Conservation (phyloP, 306 rosid genomes). For the Cicer judaicum region DNA sequence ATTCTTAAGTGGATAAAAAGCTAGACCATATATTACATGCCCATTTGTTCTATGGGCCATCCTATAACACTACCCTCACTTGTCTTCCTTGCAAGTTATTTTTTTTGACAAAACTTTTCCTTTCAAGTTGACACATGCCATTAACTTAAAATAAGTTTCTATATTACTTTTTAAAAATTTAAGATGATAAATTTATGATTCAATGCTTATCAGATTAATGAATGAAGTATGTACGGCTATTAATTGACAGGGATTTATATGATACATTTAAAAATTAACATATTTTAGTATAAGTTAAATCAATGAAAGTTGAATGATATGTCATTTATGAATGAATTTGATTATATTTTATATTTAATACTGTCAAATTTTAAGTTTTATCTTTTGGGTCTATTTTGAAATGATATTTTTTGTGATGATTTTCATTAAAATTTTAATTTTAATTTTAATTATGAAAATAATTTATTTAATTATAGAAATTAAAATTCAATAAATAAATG, state of each 20-base stretch:
- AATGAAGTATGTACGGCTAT: background rate
- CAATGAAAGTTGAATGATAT: no score
- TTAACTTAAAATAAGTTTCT: background rate
- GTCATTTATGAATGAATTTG: no score
- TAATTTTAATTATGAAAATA: no score
- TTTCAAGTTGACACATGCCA: slow-evolving; percentile 7
- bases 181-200: background rate
- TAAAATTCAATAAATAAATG: no score
- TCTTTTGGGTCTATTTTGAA: no score
- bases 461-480: no score
- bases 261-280: no score
- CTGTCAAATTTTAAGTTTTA: no score
- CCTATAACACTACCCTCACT: background rate
- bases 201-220: background rate
- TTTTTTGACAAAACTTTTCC: background rate
- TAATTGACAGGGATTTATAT: background rate
- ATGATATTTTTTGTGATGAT: no score
- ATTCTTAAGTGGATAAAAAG: slow-evolving; percentile 26
- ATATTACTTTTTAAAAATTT: background rate
- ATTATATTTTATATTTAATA: no score
- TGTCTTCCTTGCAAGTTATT: background rate
- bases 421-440: no score
- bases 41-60: slow-evolving; percentile 33
- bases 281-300: no score
- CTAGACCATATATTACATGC: slow-evolving; percentile 14